phyloP scores from a whole-genome alignment of 805 yeast species.

The Candida stauntonica region DNA sequence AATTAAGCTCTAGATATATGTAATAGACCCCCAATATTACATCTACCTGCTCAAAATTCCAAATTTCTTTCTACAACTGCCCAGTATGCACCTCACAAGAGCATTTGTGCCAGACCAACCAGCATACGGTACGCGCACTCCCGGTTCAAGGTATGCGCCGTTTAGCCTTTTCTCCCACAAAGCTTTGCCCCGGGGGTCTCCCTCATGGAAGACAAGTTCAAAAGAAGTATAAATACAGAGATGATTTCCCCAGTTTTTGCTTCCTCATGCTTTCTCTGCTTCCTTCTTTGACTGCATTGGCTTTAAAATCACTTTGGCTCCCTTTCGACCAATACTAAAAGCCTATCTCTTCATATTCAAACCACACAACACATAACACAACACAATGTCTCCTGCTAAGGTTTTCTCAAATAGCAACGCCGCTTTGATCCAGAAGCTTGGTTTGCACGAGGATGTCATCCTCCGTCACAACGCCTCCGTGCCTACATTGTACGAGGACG shows the following conservation, averaged over 20 bases:
- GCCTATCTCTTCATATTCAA: neutral
- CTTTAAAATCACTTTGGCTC: no score
- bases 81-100: neutral
- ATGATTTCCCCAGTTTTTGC: slow-evolving; percentile 2
- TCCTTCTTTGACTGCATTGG: slow-evolving; percentile 2
- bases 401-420: slow-evolving; percentile 18
- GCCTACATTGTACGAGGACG: slow-evolving; percentile 93
- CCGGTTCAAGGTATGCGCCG: neutral
- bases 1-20: neutral
- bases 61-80: neutral
- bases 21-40: neutral
- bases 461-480: slow-evolving; percentile 91
- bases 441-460: slow-evolving; percentile 55
- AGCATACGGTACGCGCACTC: neutral
- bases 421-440: slow-evolving; percentile 30
- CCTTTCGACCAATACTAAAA: no score
- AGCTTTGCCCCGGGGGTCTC: slow-evolving; percentile 10
- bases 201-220: no score
- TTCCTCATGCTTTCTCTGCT: neutral
- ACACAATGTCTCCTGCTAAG: slow-evolving; percentile 27
- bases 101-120: neutral
- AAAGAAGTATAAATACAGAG: slow-evolving; percentile 9
- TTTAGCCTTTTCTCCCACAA: neutral
- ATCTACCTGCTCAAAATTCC: no score
- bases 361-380: slow-evolving; percentile 3